Evolutionary conservation across 306 rosid species (phyloP).

Genomic region (Ceratonia siliqua): DNA sequence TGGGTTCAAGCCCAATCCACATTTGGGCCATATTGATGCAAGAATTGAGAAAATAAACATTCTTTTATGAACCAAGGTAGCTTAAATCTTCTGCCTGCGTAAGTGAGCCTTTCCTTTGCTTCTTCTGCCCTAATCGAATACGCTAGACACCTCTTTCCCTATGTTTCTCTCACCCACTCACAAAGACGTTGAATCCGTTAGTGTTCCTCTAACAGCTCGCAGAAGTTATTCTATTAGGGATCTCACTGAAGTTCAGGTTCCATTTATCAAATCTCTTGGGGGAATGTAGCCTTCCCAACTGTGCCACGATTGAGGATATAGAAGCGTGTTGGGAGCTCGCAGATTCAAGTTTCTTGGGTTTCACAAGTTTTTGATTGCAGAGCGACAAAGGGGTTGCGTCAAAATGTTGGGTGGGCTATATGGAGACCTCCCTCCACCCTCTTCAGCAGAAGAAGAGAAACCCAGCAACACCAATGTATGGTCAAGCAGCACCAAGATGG

Average conservation of each 20-base stretch:
- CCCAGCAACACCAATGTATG: slow-evolving; percentile 78
- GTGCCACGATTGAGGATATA: background rate
- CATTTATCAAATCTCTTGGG: background rate
- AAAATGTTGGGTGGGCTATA: slow-evolving; percentile 91
- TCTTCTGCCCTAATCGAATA: slow-evolving; percentile 18
- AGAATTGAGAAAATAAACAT: background rate
- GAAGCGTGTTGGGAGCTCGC: background rate
- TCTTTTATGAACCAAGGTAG: background rate
- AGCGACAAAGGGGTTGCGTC: background rate
- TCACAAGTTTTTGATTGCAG: background rate
- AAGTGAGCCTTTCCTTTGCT: background rate
- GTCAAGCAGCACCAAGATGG: slow-evolving; percentile 94
- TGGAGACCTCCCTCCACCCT: slow-evolving; percentile 97
- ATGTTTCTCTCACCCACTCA: background rate
- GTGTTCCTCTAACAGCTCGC: background rate
- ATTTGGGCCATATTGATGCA: background rate
- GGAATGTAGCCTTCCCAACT: background rate
- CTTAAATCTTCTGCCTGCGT: background rate
- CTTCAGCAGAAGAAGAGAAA: slow-evolving; percentile 90
- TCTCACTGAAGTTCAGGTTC: background rate
- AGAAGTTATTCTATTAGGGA: background rate
- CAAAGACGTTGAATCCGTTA: background rate
- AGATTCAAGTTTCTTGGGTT: background rate
- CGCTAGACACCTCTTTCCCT: background rate
- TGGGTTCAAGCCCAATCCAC: background rate